phyloP scores from a whole-genome alignment of 2,329 filamentous ascomycete species.

The Penicillium sp. region DNA sequence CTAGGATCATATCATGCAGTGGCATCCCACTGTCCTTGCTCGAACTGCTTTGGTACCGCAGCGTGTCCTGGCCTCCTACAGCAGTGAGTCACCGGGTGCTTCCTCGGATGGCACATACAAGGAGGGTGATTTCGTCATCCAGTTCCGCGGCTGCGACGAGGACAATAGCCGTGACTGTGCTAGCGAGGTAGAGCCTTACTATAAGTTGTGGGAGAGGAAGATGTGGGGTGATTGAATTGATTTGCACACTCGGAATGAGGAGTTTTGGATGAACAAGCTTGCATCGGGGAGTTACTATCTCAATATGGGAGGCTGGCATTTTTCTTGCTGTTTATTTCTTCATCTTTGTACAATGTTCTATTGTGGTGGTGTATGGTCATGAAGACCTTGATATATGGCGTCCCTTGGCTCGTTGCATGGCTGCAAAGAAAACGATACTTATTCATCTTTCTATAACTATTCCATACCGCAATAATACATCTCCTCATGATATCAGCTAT shows the following conservation, averaged over 20 bases:
- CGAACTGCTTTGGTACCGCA: conserved; percentile 89
- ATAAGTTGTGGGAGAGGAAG: conserved; percentile 41
- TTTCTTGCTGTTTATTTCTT: conserved; percentile 4
- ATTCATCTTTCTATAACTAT: conserved; percentile 19
- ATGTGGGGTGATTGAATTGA: conserved; percentile 19
- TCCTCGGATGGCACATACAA: conserved; percentile 62
- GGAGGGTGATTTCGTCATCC: conserved; percentile 79
- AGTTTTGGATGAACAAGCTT: background rate
- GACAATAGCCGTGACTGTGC: conserved; percentile 59
- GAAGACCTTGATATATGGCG: conserved; percentile 14
- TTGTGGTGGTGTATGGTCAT: conserved; percentile 12
- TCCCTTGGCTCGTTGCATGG: conserved; percentile 13
- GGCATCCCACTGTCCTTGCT: conserved; percentile 93
- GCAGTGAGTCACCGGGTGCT: conserved; percentile 40
- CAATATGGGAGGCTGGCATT: conserved; percentile 3
- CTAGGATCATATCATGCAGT: conserved; percentile 84
- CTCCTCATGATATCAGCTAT: background rate
- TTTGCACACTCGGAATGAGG: background rate
- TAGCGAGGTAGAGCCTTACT: conserved; percentile 62
- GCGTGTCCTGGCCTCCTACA: conserved; percentile 76
- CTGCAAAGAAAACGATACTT: conserved; percentile 15
- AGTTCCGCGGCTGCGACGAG: conserved; percentile 67
- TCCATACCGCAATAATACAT: conserved; percentile 10
- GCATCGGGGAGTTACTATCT: background rate
- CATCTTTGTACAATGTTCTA: conserved; percentile 6